Evolutionary conservation across 441 rosid species (phyloP).

Genomic region (Brassica hybrid): DNA sequence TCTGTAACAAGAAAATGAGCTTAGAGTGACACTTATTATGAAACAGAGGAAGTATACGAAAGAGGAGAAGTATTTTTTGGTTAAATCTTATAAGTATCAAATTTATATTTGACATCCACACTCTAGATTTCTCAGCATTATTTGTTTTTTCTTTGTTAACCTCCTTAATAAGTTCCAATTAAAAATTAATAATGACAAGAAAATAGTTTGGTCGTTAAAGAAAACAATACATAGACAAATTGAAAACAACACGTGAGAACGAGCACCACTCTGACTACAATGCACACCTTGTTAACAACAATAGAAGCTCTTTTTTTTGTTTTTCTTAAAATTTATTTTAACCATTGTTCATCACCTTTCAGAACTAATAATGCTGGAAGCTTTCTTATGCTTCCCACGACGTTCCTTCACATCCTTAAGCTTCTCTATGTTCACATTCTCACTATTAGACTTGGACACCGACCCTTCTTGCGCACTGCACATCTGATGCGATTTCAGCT

Average conservation of each 20-base stretch:
- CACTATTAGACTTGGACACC: conserved; percentile 67
- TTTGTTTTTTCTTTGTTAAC: no score
- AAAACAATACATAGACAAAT: background rate
- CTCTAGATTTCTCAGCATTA: no score
- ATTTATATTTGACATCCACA: no score
- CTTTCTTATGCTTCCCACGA: conserved; percentile 72
- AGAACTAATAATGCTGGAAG: conserved; percentile 42
- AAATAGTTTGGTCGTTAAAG: background rate
- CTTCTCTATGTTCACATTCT: conserved; percentile 62
- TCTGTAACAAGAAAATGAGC: no score
- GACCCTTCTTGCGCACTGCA: conserved; percentile 95
- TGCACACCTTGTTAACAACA: background rate
- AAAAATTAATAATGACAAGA: background rate
- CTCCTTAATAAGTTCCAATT: background rate
- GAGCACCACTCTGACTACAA: background rate
- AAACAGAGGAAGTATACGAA: no score
- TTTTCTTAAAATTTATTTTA: no score
- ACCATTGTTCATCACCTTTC: conserved; percentile 44
- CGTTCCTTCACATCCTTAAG: conserved; percentile 61
- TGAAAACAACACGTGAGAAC: background rate
- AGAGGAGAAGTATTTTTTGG: no score
- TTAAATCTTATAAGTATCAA: no score
- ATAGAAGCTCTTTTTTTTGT: no score
- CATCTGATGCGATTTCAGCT: conserved; percentile 83
- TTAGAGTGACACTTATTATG: no score